A percentile compares a stretch with the other conserved stretches of the same genome.
Evolutionary conservation across 805 yeast genomes (phyloP).

Genomic region (Candida ascalaphidarum): DNA sequence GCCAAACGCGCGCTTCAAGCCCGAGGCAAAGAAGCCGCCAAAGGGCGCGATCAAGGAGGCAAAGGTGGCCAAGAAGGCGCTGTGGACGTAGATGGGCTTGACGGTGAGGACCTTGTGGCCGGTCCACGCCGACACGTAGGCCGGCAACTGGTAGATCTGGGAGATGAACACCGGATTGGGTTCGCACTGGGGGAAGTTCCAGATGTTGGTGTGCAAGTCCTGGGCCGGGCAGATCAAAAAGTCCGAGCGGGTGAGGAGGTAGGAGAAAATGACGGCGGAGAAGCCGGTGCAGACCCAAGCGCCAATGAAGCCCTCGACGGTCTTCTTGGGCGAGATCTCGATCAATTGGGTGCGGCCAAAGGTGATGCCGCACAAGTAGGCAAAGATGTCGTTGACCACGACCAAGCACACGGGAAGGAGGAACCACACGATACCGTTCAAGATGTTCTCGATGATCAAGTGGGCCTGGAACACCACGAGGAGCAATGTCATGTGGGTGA

Average conservation of each 20-base stretch:
- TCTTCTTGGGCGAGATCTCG: conserved; percentile 92
- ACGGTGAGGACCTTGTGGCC: conserved; percentile 45
- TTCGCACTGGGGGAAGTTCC: conserved; percentile 62
- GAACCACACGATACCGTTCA: conserved; percentile 92
- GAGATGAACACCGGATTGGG: conserved; percentile 86
- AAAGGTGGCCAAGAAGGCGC: conserved; percentile 79
- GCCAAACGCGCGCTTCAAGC: conserved; percentile 93
- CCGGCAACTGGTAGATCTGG: conserved; percentile 70
- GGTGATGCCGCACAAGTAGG: conserved; percentile 94
- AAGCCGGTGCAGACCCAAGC: conserved; percentile 93
- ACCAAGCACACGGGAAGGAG: conserved; percentile 86
- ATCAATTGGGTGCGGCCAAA: conserved; percentile 90
- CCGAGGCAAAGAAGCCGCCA: conserved; percentile 97
- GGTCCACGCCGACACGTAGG: conserved; percentile 42
- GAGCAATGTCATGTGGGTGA: conserved; percentile 88
- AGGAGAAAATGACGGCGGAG: conserved; percentile 60
- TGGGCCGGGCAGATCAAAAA: conserved; percentile 86
- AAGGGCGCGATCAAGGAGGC: conserved; percentile 97
- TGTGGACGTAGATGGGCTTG: conserved; percentile 88
- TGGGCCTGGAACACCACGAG: conserved; percentile 92
- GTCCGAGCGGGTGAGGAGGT: conserved; percentile 52
- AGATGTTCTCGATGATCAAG: conserved; percentile 79
- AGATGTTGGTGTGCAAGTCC: conserved; percentile 53
- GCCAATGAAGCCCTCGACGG: conserved; percentile 95
- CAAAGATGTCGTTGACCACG: conserved; percentile 90